phyloP scores from a whole-genome alignment of 768 basidiomycete species.

The Termitomyces sp. region DNA sequence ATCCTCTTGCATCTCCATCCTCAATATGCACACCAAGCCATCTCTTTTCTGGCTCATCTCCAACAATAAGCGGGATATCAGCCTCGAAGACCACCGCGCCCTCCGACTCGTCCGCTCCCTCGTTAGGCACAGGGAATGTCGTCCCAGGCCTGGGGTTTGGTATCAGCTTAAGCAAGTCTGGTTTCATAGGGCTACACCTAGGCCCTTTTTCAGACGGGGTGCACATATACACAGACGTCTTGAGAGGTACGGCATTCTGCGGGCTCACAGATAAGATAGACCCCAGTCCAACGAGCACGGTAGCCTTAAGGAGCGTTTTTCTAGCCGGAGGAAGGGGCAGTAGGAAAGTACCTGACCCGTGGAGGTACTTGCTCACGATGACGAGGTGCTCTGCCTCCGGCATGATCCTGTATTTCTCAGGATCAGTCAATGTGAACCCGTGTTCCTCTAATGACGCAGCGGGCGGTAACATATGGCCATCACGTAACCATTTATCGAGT shows the following conservation, averaged over 20 bases:
- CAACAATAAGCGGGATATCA: conserved; percentile 21
- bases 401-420: conserved; percentile 30
- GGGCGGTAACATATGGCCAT: conserved; percentile 45
- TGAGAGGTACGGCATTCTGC: conserved; percentile 37
- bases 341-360: conserved; percentile 39
- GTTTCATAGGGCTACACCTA: conserved; percentile 35
- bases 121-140: conserved; percentile 59
- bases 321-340: conserved; percentile 34
- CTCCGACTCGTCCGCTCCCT: conserved; percentile 72
- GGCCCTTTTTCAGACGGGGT: conserved; percentile 11
- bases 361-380: conserved; percentile 32
- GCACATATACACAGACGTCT: conserved; percentile 45
- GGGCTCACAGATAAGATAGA: conserved; percentile 46
- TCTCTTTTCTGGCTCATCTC: conserved; percentile 3
- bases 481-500: conserved; percentile 66
- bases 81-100: conserved; percentile 64
- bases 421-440: conserved; percentile 15
- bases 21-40: conserved; percentile 55
- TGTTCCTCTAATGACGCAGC: conserved; percentile 5
- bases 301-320: conserved; percentile 27
- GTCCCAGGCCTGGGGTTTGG: conserved; percentile 51
- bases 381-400: conserved; percentile 31
- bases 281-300: conserved; percentile 59
- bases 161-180: conserved; percentile 51
- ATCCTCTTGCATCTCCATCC: conserved; percentile 46